Conservation (phyloP, 73 alveolate species). For the Paramecium sexaurelia region DNA sequence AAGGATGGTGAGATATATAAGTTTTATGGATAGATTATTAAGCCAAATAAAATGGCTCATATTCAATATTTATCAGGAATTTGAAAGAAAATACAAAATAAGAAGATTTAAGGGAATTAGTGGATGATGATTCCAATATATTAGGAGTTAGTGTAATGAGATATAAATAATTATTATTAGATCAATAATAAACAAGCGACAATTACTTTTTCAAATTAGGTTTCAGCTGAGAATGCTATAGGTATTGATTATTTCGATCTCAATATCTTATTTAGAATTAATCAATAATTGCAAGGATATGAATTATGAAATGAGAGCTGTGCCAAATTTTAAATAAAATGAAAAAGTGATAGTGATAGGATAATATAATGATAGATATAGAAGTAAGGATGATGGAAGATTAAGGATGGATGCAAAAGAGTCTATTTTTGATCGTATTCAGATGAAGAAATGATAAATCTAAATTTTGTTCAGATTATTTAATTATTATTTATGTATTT, state of each 20-base stretch:
- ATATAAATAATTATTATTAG: neutral
- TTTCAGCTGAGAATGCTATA: slow-evolving; percentile 7
- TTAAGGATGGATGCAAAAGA: slow-evolving; percentile 25
- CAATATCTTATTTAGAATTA: neutral
- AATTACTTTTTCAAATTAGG: slow-evolving; percentile 10
- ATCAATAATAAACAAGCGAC: slow-evolving; percentile 5
- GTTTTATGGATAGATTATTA: neutral
- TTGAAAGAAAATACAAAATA: neutral
- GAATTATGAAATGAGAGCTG: neutral
- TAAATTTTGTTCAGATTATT: neutral
- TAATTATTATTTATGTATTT: slow-evolving; percentile 38
- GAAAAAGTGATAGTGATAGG: slow-evolving; percentile 19
- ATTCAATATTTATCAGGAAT: slow-evolving; percentile 13
- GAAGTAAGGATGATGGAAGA: neutral
- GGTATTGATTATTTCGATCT: neutral
- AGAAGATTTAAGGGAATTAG: neutral
- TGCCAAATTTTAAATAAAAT: neutral
- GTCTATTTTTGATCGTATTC: slow-evolving; percentile 24
- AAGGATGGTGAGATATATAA: neutral
- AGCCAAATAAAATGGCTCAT: neutral
- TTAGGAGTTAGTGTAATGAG: slow-evolving; percentile 19
- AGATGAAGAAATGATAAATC: neutral
- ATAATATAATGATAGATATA: neutral
- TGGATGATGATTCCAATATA: neutral
- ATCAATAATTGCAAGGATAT: neutral